These are phyloP conservation scores for Fraxinus platypoda DNA, from an alignment of 305 asterid species.

Conservation along the genomic window DNA sequence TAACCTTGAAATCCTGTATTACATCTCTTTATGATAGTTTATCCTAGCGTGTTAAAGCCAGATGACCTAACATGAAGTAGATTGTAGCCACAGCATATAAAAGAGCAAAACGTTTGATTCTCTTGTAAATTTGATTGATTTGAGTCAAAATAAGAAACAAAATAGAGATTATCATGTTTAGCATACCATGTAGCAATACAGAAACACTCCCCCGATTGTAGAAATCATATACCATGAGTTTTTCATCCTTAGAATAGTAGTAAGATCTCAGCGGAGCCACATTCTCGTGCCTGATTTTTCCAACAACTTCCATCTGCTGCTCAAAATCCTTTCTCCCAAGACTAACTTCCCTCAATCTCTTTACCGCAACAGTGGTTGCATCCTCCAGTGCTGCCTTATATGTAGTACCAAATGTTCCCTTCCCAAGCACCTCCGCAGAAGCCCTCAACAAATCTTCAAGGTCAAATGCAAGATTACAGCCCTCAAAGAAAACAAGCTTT, in stretches of 20 bases:
- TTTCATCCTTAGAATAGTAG: conserved; percentile 59
- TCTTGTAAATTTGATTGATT: not conserved
- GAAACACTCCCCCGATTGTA: conserved; percentile 54
- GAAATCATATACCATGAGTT: conserved; percentile 62
- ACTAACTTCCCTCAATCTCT: conserved; percentile 51
- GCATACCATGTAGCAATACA: conserved; percentile 52
- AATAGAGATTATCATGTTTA: not conserved
- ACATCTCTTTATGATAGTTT: not conserved
- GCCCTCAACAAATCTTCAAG: conserved; percentile 74
- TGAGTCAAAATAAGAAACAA: not conserved
- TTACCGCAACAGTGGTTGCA: conserved; percentile 48
- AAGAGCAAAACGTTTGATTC: not conserved
- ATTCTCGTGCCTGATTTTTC: conserved; percentile 54
- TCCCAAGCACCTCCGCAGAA: conserved; percentile 76
- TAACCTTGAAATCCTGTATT: not conserved
- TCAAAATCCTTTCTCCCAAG: conserved; percentile 56
- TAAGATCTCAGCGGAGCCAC: conserved; percentile 59
- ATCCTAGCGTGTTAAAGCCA: not conserved
- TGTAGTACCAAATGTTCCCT: conserved; percentile 62
- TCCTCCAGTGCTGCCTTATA: conserved; percentile 64
- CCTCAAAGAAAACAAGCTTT: conserved; percentile 50
- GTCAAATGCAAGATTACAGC: conserved; percentile 54
- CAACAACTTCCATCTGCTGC: conserved; percentile 59
- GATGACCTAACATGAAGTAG: not conserved
- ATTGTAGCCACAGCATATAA: not conserved